phyloP scores from a whole-genome alignment of 257 asterid species.

The Solanum arcanum region DNA sequence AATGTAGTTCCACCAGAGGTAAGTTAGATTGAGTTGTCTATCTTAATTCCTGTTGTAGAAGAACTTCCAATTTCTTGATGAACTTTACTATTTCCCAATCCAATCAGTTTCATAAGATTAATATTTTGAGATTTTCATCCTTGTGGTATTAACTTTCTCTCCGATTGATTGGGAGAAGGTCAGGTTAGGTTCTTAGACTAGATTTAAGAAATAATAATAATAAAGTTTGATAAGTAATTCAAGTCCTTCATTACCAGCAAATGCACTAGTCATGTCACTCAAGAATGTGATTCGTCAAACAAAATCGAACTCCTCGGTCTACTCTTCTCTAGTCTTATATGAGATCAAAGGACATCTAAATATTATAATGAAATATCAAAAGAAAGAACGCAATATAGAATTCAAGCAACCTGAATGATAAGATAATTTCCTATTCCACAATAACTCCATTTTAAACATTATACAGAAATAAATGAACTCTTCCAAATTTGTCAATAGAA shows the following conservation, averaged over 20 bases:
- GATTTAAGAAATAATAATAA: background rate
- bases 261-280: background rate
- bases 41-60: background rate
- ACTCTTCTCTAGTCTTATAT: background rate
- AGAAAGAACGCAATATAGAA: background rate
- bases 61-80: background rate
- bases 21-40: background rate
- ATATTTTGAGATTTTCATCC: background rate
- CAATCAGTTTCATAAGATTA: background rate
- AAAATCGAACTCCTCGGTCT: background rate
- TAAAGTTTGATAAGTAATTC: background rate
- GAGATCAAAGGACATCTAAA: background rate
- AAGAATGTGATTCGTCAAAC: background rate
- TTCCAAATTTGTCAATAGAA: background rate
- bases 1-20: background rate
- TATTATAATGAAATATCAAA: background rate
- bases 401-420: background rate
- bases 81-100: background rate
- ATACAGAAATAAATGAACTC: background rate
- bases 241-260: background rate
- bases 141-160: background rate
- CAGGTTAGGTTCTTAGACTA: background rate
- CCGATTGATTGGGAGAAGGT: background rate
- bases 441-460: background rate
- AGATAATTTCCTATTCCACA: background rate